Evolutionary conservation across 2,329 filamentous ascomycete genomes (phyloP), one percentile per base, ranked within the genome.

Genomic region (Claviceps monticola): DNA sequence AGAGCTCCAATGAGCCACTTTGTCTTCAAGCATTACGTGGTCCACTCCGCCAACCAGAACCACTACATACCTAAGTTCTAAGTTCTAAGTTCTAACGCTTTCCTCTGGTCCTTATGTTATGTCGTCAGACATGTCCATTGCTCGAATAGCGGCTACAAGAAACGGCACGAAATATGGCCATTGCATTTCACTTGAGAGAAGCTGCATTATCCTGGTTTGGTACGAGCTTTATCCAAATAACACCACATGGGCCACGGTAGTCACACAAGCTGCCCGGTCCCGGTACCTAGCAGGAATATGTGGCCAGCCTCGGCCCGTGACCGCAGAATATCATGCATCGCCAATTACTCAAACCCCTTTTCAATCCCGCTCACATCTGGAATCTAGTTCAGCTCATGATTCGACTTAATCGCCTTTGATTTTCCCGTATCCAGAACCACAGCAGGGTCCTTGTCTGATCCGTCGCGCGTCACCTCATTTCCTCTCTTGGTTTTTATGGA

Each of bases 401-500:
- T 49, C 5, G 49, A 29, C 17, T 56, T 54, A 19, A 52, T 51
- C 1, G 50, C 52, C 29, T 54, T 54, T 14, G 54, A 55, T 17
- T 52, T 51, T 2, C 54, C 54, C 0, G 68, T 63, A 41, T 71
- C 69, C 2, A 73, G 46, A 3, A 73, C 61, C 4, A 73, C 69
- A 0, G 70, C 71, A 2, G 71, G 71, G 9, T 73, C 70, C 8
- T 71, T 64, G 0, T 63, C 52, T 6, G 67, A 56, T 4, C 71
- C 71, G 13, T 72, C 61, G 1, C 70, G 66, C 0, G 65, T 63
- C 0, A 72, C 69, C 41, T 68, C 48, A 41, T 70, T 73, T 0
- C 70, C 70, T 7, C 61, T 60, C 56, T 72, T 73, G 1, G 71
- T 73, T 26, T 58, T 62, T 17, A 73, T 67, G 0, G 61, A 64